Evolutionary conservation across 768 basidiomycete species (phyloP), one percentile per base, ranked within the genome.

Genomic region (Butyriboletus loyo): DNA sequence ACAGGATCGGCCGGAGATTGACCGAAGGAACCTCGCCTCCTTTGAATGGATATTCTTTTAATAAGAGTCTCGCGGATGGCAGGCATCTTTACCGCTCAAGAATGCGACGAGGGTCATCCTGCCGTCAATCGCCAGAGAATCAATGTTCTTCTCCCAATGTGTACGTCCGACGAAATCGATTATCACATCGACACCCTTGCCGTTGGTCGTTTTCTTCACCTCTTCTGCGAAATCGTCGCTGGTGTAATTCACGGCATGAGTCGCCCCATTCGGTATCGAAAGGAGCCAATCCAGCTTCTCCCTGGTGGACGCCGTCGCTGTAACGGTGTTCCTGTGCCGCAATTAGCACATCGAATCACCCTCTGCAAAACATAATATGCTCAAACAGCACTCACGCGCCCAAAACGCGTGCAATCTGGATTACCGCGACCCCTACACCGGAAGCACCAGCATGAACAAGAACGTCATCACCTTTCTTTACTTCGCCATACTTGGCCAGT

Each of bases 361-460:
- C 5, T 40, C 38, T 22, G 27, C 40, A 24, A 38, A 28, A 54
- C 21, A 30, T 19, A 28, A 41, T 14, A 41, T 56, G 43, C 50
- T 30, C 38, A 53, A 52, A 46, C 49, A 21, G 38, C 9, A 78
- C 87, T 74, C 63, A 91, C 88, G 89, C 89, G 52, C 82, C 83
- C 55, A 78, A 81, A 40, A 78, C 64, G 24, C 89, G 83, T 19
- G 93, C 91, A 19, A 97, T 72, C 69, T 98, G 95, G 44, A 88
- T 90, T 14, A 91, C 90, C 3, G 93, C 86, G 15, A 95, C 67
- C 1, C 93, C 93, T 5, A 97, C 92, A 27, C 94, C 92, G 13
- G 89, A 92, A 4, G 92, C 92, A 7, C 86, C 95, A 19, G 93
- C 92, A 64, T 98, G 96, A 13, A 98, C 77, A 15, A 98, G 78